These are phyloP conservation scores for Chaetothyriales sp. DNA, from an alignment of 2,329 filamentous ascomycete species.

Conservation along the genomic window DNA sequence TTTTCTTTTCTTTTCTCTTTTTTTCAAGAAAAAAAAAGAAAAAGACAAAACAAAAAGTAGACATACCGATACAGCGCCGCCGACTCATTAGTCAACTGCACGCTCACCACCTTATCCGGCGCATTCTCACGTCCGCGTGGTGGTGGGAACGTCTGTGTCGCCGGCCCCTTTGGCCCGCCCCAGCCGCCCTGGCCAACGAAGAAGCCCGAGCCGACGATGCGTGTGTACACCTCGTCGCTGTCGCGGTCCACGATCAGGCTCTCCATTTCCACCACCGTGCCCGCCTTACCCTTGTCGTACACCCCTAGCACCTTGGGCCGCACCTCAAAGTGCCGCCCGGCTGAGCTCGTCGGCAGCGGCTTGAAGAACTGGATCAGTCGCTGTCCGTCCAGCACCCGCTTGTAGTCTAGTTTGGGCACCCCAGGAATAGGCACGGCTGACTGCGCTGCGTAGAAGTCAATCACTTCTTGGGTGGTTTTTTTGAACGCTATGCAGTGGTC, in stretches of 20 bases:
- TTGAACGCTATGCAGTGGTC: constrained; percentile 52
- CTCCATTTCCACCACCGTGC: constrained; percentile 69
- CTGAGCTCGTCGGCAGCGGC: constrained; percentile 57
- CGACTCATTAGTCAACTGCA: constrained; percentile 59
- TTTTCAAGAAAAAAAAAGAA: background rate
- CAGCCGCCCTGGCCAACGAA: constrained; percentile 70
- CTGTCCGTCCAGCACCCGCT: constrained; percentile 69
- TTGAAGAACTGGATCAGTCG: constrained; percentile 66
- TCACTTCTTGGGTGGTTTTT: constrained; percentile 57
- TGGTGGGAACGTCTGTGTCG: constrained; percentile 63
- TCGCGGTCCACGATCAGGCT: constrained; percentile 58
- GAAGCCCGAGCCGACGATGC: constrained; percentile 58
- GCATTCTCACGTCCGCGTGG: constrained; percentile 47
- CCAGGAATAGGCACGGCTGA: constrained; percentile 55
- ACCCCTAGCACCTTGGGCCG: constrained; percentile 68
- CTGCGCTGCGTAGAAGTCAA: constrained; percentile 69
- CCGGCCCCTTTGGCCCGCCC: constrained; percentile 82
- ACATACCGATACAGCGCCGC: constrained; percentile 56
- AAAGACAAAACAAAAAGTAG: background rate
- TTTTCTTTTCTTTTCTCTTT: background rate
- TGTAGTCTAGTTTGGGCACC: constrained; percentile 62
- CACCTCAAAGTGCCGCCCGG: constrained; percentile 60
- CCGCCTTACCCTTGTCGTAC: constrained; percentile 78
- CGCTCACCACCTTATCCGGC: constrained; percentile 56
- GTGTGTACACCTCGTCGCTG: constrained; percentile 56